Percentiles rank a stretch among this genome's conserved stretches.
Evolutionary conservation across 331 rosid genomes (phyloP).

Genomic region (Malus hybrid): DNA sequence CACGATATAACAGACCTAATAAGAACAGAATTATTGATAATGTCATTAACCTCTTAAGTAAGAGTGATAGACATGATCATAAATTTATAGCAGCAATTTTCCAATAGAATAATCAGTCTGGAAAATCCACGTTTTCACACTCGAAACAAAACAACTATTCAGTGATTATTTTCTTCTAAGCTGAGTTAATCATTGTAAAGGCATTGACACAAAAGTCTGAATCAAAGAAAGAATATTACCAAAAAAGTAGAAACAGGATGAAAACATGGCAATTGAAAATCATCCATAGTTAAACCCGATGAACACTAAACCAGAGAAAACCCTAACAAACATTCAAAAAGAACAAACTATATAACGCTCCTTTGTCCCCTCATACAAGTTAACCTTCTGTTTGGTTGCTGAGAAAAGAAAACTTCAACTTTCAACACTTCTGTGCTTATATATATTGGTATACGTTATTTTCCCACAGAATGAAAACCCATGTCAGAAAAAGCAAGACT

Average conservation of each 20-base stretch:
- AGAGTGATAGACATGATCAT: neutral
- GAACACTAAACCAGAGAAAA: too few relatives aligned
- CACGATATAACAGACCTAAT: neutral
- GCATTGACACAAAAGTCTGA: neutral
- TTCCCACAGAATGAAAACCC: conserved; percentile 1
- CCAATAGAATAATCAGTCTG: neutral
- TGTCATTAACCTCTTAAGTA: neutral
- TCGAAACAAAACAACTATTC: too few relatives aligned
- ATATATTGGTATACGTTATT: neutral
- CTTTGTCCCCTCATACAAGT: neutral
- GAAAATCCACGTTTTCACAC: neutral
- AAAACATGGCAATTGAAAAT: neutral
- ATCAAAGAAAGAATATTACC: neutral
- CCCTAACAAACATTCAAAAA: neutral
- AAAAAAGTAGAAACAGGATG: neutral
- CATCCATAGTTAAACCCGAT: neutral
- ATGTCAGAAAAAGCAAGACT: conserved; percentile 12
- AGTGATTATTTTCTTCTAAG: neutral
- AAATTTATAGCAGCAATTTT: neutral
- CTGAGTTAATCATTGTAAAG: neutral
- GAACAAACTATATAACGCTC: neutral
- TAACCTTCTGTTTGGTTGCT: conserved; percentile 12
- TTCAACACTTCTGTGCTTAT: neutral
- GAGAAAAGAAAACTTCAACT: conserved; percentile 2
- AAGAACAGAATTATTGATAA: neutral